These are phyloP conservation scores for Cordyceps javanica DNA, from an alignment of 2,329 filamentous ascomycete species.

Conservation along the genomic window DNA sequence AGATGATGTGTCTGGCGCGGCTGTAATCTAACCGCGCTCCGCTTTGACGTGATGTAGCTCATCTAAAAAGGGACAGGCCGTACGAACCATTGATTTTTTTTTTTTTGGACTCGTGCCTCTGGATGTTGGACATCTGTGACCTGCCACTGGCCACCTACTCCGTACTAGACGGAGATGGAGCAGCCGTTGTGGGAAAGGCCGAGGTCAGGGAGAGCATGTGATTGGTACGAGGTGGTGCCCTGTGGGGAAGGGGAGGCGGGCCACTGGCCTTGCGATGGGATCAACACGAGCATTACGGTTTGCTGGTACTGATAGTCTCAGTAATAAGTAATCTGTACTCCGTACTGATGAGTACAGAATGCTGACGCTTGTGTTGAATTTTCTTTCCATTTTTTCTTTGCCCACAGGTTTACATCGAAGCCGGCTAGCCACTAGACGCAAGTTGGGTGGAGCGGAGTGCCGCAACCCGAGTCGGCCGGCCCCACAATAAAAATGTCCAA, in stretches of 20 bases:
- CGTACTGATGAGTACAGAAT: too few relatives aligned
- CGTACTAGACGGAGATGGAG: too few relatives aligned
- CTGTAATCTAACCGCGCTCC: slow-evolving; percentile 1
- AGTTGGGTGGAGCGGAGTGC: background rate
- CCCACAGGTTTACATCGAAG: too few relatives aligned
- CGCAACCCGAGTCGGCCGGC: slow-evolving; percentile 11
- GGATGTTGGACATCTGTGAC: background rate
- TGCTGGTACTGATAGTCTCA: too few relatives aligned
- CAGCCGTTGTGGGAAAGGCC: background rate
- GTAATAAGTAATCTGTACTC: too few relatives aligned
- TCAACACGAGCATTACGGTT: too few relatives aligned
- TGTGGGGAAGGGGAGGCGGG: too few relatives aligned
- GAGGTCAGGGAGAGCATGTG: background rate
- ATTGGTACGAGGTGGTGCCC: background rate
- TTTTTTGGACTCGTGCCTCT: background rate
- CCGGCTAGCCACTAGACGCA: too few relatives aligned
- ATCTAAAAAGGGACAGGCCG: slow-evolving; percentile 2
- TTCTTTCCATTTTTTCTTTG: too few relatives aligned
- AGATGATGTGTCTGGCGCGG: background rate
- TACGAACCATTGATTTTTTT: background rate
- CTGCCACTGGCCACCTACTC: background rate
- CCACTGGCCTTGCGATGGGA: too few relatives aligned
- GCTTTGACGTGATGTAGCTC: background rate
- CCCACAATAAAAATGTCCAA: slow-evolving; percentile 27
- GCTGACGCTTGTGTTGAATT: too few relatives aligned